Conservation (phyloP, 495 filamentous ascomycete species). For the Xanthoparmelia taractica region DNA sequence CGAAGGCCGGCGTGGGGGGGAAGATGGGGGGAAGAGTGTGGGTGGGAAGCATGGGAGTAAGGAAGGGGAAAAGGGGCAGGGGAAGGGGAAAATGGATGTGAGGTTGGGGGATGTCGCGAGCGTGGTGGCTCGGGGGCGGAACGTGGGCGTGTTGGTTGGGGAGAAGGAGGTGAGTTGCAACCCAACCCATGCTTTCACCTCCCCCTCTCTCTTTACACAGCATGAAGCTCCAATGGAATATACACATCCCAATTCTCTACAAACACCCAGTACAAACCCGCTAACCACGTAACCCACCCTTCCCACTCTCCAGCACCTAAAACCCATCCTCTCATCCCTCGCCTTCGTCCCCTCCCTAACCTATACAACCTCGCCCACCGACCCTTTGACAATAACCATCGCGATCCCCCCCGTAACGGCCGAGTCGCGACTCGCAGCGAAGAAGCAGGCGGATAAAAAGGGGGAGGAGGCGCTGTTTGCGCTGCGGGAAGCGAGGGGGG, state of each 20-base stretch:
- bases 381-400: constrained; percentile 22
- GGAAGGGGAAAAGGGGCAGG: background rate
- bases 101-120: constrained; percentile 19
- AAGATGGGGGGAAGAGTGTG: no score
- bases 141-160: constrained; percentile 19
- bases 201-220: background rate
- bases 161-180: constrained; percentile 19
- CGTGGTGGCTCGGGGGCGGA: constrained; percentile 19
- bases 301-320: constrained; percentile 13
- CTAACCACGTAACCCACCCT: background rate
- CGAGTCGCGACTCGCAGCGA: constrained; percentile 44
- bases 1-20: no score
- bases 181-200: background rate
- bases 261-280: no score
- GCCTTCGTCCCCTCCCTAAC: constrained; percentile 22
- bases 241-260: no score
- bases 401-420: constrained; percentile 35
- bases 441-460: constrained; percentile 15
- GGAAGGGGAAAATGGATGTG: background rate
- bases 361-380: constrained; percentile 17
- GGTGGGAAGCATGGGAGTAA: background rate
- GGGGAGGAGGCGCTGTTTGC: constrained; percentile 25
- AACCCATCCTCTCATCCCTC: constrained; percentile 18
- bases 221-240: no score
- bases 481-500: constrained; percentile 23